Evolutionary conservation across 2,329 filamentous ascomycete genomes (phyloP).

Genomic region (Capronia americana): DNA sequence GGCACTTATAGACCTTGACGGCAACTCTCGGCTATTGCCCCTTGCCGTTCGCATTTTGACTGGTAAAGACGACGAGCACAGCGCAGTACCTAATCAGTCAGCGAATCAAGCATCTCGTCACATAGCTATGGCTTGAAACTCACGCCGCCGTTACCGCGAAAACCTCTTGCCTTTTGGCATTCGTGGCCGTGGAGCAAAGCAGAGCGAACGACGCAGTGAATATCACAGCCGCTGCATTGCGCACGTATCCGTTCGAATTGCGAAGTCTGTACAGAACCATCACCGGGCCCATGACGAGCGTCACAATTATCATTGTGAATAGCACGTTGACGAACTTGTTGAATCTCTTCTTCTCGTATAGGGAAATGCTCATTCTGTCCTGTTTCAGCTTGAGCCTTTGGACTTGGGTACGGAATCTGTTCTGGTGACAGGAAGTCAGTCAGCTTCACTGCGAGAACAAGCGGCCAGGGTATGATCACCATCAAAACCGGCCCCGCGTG

Average conservation of each 20-base stretch:
- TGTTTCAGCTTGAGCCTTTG: slow-evolving; percentile 18
- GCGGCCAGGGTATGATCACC: neutral
- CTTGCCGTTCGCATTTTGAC: slow-evolving; percentile 13
- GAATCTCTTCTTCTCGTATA: slow-evolving; percentile 26
- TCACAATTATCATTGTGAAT: slow-evolving; percentile 23
- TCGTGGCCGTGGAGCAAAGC: slow-evolving; percentile 26
- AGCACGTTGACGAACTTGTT: slow-evolving; percentile 22
- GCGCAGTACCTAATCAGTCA: slow-evolving; percentile 28
- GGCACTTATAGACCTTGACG: neutral
- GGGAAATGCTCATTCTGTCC: slow-evolving; percentile 4
- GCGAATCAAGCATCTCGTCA: neutral
- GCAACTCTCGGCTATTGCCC: neutral
- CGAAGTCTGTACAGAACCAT: slow-evolving; percentile 22
- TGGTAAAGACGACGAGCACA: slow-evolving; percentile 26
- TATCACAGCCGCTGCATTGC: slow-evolving; percentile 15
- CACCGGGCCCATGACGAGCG: slow-evolving; percentile 24
- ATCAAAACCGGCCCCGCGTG: neutral
- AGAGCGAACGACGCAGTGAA: slow-evolving; percentile 23
- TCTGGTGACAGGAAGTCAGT: neutral
- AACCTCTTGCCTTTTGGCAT: slow-evolving; percentile 28
- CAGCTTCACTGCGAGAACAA: neutral
- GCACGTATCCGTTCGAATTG: slow-evolving; percentile 20
- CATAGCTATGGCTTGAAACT: neutral
- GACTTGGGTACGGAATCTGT: slow-evolving; percentile 7
- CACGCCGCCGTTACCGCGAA: slow-evolving; percentile 28